Evolutionary conservation across 108 stramenopile species (phyloP).

Genomic region (Nannochloropsis oceanica): DNA sequence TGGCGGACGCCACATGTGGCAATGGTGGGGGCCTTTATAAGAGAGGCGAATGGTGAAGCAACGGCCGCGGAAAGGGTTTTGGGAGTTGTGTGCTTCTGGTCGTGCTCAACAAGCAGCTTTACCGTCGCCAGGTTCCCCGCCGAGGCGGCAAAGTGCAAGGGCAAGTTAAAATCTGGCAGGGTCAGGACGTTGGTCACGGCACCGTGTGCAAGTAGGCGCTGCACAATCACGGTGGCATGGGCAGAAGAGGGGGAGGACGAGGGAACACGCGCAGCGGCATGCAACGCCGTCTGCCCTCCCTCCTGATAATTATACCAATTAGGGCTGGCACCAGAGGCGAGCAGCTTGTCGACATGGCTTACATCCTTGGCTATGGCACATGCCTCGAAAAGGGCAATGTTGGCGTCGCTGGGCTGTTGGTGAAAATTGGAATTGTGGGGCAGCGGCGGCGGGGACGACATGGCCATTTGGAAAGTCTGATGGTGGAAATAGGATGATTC

Average conservation of each 20-base stretch:
- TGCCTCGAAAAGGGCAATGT: not conserved
- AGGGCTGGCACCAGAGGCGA: not conserved
- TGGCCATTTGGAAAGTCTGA: no score
- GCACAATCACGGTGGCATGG: not conserved
- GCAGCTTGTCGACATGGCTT: not conserved
- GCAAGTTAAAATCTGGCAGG: not conserved
- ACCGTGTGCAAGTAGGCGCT: not conserved
- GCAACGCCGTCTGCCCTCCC: not conserved
- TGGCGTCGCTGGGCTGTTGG: not conserved
- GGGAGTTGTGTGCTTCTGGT: not conserved
- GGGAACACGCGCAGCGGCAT: not conserved
- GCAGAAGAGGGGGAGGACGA: not conserved
- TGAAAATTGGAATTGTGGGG: not conserved
- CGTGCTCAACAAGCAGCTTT: not conserved
- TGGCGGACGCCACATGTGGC: not conserved
- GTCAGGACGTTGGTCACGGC: not conserved
- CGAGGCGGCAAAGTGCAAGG: not conserved
- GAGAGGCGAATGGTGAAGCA: no score
- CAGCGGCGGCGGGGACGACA: not conserved
- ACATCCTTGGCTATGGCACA: not conserved
- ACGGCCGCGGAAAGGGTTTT: no score
- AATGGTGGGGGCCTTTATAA: not conserved
- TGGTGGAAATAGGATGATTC: no score
- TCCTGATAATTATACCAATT: not conserved
- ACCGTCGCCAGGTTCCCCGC: not conserved